Evolutionary conservation across 2,329 filamentous ascomycete genomes (phyloP).

Genomic region (Aspergillus fructus): DNA sequence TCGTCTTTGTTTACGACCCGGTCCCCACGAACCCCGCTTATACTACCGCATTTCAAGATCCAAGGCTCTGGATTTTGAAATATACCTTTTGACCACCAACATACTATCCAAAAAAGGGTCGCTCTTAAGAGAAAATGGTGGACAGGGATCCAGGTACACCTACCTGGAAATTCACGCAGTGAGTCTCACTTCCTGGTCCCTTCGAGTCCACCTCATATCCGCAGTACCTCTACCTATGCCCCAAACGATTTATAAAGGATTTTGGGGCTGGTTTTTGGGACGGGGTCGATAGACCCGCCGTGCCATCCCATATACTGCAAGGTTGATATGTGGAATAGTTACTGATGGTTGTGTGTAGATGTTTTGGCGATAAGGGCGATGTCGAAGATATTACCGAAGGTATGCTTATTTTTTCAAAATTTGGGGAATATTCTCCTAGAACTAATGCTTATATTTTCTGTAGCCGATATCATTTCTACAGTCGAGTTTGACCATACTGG

Average conservation of each 20-base stretch:
- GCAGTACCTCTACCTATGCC: background rate
- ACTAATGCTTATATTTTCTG: constrained; percentile 1
- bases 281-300: background rate
- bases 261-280: background rate
- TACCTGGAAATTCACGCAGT: constrained; percentile 99
- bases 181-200: constrained; percentile 47
- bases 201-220: background rate
- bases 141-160: constrained; percentile 91
- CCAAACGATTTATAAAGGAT: background rate
- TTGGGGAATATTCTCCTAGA: background rate
- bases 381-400: constrained; percentile 98
- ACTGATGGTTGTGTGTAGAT: constrained; percentile 57
- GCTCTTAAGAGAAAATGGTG: constrained; percentile 71
- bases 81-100: constrained; percentile 12
- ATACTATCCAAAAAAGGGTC: constrained; percentile 30
- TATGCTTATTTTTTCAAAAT: constrained; percentile 39
- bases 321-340: background rate
- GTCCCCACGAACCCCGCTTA: constrained; percentile 19
- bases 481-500: constrained; percentile 55
- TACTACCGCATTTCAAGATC: constrained; percentile 10
- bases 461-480: constrained; percentile 53
- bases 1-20: constrained; percentile 12
- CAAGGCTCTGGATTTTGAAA: constrained; percentile 16
- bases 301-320: background rate
- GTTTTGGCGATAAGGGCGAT: constrained; percentile 99